These are phyloP conservation scores for Metarhizium anisopliae DNA, from an alignment of 2,329 filamentous ascomycete species.

Conservation along the genomic window DNA sequence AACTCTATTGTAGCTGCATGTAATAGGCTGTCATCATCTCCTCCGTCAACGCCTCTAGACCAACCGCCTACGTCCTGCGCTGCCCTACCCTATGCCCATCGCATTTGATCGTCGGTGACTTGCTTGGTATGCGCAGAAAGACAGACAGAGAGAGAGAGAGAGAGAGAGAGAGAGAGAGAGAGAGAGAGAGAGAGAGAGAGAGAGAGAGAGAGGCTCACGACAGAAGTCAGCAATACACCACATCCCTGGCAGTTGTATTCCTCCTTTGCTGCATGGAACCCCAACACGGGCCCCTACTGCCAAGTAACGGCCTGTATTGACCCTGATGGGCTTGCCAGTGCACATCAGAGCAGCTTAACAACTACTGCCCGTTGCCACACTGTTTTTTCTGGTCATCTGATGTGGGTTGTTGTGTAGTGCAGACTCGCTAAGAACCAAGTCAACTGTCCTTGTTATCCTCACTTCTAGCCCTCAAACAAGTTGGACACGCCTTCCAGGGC, in stretches of 20 bases:
- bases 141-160: no score
- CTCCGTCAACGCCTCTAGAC: background rate
- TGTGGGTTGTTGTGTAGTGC: no score
- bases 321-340: background rate
- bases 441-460: background rate
- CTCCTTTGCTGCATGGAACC: background rate
- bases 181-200: no score
- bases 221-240: background rate
- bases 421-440: background rate
- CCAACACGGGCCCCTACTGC: background rate
- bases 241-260: background rate
- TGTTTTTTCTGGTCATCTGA: no score
- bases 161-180: no score
- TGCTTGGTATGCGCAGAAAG: background rate
- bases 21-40: background rate
- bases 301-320: background rate
- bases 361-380: no score
- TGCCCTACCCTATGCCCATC: background rate
- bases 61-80: background rate
- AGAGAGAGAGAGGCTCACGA: background rate
- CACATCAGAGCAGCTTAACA: background rate
- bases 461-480: conserved; percentile 33
- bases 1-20: background rate
- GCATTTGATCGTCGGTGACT: background rate
- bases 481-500: conserved; percentile 46